phyloP scores from a whole-genome alignment of 1,284 basidiomycete genomes.

The Cryptococcus deneoformans region DNA sequence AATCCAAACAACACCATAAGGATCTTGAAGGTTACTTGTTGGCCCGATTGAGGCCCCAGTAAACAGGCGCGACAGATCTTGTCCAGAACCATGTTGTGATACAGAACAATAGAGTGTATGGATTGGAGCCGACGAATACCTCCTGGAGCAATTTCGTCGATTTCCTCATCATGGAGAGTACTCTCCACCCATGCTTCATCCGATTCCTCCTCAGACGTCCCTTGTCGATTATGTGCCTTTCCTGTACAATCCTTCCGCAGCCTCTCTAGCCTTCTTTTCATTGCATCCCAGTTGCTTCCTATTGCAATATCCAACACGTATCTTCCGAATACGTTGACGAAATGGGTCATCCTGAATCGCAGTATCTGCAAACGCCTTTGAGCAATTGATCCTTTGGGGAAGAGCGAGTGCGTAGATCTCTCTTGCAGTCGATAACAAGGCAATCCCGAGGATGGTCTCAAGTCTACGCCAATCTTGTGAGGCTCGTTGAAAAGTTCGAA shows the following conservation, averaged over 20 bases:
- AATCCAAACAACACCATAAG: constrained; percentile 64
- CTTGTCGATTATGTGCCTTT: constrained; percentile 14
- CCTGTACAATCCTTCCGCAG: constrained; percentile 18
- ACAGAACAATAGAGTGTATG: constrained; percentile 67
- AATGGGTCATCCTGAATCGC: constrained; percentile 67
- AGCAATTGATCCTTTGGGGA: constrained; percentile 58
- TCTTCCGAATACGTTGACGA: constrained; percentile 61
- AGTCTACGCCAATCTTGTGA: constrained; percentile 27
- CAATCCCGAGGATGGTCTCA: background rate
- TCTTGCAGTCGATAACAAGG: constrained; percentile 32
- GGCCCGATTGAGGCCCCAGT: constrained; percentile 60
- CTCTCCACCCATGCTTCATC: background rate
- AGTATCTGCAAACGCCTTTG: constrained; percentile 62
- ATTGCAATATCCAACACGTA: constrained; percentile 77
- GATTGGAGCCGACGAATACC: constrained; percentile 51
- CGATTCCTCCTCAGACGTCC: constrained; percentile 14
- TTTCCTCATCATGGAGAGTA: constrained; percentile 13
- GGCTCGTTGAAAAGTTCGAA: constrained; percentile 9
- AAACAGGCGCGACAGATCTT: constrained; percentile 73
- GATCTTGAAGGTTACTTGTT: constrained; percentile 61
- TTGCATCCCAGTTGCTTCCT: constrained; percentile 66
- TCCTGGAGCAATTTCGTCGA: constrained; percentile 24
- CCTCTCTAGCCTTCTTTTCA: constrained; percentile 54
- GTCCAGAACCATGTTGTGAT: constrained; percentile 69
- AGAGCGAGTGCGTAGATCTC: constrained; percentile 52